These are phyloP conservation scores for Yarrowia galli DNA, from an alignment of 1,139 yeast species.

Conservation along the genomic window DNA sequence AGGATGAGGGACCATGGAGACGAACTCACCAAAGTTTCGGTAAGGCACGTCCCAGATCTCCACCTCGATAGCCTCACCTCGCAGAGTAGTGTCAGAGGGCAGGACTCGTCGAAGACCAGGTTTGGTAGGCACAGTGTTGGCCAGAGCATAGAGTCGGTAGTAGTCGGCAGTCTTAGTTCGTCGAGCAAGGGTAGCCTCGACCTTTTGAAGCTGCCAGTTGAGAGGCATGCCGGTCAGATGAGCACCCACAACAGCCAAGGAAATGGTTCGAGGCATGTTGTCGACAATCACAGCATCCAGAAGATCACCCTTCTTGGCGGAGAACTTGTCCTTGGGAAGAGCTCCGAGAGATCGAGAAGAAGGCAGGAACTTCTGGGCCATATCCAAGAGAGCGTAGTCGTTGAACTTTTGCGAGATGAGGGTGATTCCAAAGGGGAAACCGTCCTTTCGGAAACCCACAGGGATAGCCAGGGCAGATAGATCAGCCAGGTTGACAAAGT, in stretches of 20 bases:
- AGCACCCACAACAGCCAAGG: slow-evolving; percentile 95
- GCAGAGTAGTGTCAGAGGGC: slow-evolving; percentile 49
- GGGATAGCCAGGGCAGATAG: slow-evolving; percentile 92
- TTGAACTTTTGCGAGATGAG: slow-evolving; percentile 80
- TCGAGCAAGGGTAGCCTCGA: slow-evolving; percentile 73
- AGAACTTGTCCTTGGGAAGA: slow-evolving; percentile 45
- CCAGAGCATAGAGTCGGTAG: slow-evolving; percentile 78
- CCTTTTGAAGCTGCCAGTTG: slow-evolving; percentile 92
- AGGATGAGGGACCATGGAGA: slow-evolving; percentile 90
- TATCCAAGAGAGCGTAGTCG: slow-evolving; percentile 85
- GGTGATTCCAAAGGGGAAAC: slow-evolving; percentile 90
- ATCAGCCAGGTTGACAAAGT: slow-evolving; percentile 93
- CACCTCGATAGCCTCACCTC: slow-evolving; percentile 68
- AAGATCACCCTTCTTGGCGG: slow-evolving; percentile 52
- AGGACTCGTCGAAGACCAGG: slow-evolving; percentile 84
- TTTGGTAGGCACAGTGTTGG: slow-evolving; percentile 73
- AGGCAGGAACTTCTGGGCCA: slow-evolving; percentile 74
- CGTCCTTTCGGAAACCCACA: slow-evolving; percentile 82
- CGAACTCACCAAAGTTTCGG: slow-evolving; percentile 79
- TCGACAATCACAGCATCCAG: slow-evolving; percentile 53
- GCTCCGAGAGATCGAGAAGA: slow-evolving; percentile 61
- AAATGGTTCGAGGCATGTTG: slow-evolving; percentile 54
- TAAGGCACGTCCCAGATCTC: slow-evolving; percentile 85
- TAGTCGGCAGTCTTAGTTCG: slow-evolving; percentile 74
- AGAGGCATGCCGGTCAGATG: slow-evolving; percentile 87